phyloP scores from a whole-genome alignment of 2,329 filamentous ascomycete species.

The Hymenoscyphus repandus region DNA sequence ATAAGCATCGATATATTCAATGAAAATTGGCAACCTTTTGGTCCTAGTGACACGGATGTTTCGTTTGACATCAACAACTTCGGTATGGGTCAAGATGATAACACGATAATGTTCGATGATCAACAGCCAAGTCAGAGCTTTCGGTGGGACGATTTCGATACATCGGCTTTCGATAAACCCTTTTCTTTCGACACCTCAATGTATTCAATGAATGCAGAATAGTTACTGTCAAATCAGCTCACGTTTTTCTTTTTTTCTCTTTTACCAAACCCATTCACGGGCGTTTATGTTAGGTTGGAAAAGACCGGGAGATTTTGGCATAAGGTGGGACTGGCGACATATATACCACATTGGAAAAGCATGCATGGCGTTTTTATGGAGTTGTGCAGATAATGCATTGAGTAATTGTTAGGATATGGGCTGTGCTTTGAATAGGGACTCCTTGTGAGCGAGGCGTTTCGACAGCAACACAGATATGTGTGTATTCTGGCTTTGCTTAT shows the following conservation, averaged over 20 bases:
- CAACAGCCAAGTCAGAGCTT: conserved; percentile 23
- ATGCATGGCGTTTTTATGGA: conserved; percentile 14
- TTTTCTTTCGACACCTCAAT: conserved; percentile 46
- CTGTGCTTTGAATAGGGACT: not conserved
- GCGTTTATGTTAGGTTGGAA: conserved; percentile 12
- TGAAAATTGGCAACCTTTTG: conserved; percentile 42
- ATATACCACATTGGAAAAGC: conserved; percentile 17
- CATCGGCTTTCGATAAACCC: conserved; percentile 45
- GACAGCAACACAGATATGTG: conserved; percentile 5
- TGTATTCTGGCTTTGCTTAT: conserved; percentile 6
- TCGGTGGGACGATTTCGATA: conserved; percentile 45
- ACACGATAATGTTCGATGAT: conserved; percentile 27
- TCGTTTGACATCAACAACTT: conserved; percentile 39
- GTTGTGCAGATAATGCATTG: not conserved
- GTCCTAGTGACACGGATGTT: conserved; percentile 37
- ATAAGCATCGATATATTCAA: conserved; percentile 40
- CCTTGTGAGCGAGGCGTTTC: conserved; percentile 7
- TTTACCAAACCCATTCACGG: conserved; percentile 7
- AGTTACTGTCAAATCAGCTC: conserved; percentile 8
- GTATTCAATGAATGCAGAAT: conserved; percentile 37
- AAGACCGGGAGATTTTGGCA: conserved; percentile 7
- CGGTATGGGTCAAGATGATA: conserved; percentile 27
- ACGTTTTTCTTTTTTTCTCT: conserved; percentile 10
- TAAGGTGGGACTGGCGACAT: not conserved
- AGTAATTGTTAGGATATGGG: not conserved